Percentiles rank a stretch among this genome's conserved stretches.
phyloP scores from a whole-genome alignment of 177 flowering plant species.

The Telopea speciosissima region DNA sequence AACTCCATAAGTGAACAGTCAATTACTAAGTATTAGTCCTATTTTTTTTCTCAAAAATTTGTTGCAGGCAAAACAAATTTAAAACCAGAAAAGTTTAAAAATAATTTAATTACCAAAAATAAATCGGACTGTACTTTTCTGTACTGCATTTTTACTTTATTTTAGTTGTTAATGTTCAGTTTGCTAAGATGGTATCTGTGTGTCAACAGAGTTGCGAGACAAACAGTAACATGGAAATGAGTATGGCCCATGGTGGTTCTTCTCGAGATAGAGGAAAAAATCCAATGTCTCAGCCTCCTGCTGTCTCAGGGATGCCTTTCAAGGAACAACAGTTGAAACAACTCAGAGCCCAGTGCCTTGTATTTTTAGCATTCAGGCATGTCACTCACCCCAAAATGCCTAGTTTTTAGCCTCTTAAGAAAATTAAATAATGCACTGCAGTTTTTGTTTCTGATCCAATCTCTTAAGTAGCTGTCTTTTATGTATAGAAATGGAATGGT shows the following conservation, averaged over 20 bases:
- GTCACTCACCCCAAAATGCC: neutral
- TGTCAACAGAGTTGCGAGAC: conserved; percentile 33
- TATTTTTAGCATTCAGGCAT: conserved; percentile 89
- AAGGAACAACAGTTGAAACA: conserved; percentile 92
- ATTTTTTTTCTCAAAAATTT: no score
- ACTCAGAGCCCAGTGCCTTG: conserved; percentile 98
- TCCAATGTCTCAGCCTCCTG: conserved; percentile 32
- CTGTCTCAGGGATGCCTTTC: conserved; percentile 50
- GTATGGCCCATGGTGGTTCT: conserved; percentile 26
- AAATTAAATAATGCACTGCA: neutral
- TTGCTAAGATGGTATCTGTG: neutral
- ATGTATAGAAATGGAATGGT: conserved; percentile 62
- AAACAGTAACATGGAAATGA: conserved; percentile 31
- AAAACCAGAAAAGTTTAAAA: no score
- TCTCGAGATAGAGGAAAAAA: conserved; percentile 62
- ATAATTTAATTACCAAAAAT: no score
- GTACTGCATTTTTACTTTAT: neutral
- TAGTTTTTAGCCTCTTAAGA: neutral
- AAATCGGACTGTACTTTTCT: no score
- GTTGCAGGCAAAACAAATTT: no score
- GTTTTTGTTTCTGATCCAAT: neutral
- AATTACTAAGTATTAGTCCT: no score
- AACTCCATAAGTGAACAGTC: no score
- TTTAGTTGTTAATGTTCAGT: neutral
- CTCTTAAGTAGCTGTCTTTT: conserved; percentile 4